A percentile compares a stretch with the other conserved stretches of the same genome.
These are phyloP conservation scores for Wickerhamiella azymoides DNA, from an alignment of 805 yeast species.

Conservation along the genomic window DNA sequence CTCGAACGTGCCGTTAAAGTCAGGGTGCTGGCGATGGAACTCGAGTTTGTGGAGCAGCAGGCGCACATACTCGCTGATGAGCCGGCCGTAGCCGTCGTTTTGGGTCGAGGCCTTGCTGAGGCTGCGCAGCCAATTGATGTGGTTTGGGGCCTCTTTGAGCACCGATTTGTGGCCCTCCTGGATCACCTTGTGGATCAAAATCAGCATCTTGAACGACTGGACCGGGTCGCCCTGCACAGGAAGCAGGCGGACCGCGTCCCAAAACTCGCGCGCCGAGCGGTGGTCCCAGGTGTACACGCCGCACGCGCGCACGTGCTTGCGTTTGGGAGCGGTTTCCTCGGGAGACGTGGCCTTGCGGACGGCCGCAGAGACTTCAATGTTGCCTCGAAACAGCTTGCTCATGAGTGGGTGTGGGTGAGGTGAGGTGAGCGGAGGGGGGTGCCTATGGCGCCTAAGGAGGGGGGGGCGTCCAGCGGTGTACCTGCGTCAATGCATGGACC, in stretches of 20 bases:
- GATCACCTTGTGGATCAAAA: conserved; percentile 77
- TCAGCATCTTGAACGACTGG: conserved; percentile 73
- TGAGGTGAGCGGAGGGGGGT: neutral
- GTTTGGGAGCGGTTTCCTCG: conserved; percentile 85
- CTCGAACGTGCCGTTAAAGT: conserved; percentile 90
- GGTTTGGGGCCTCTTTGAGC: conserved; percentile 63
- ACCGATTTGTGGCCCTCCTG: conserved; percentile 95
- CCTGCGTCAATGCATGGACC: no score
- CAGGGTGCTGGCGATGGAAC: conserved; percentile 74
- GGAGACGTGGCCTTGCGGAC: conserved; percentile 73
- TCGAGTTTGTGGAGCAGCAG: conserved; percentile 59
- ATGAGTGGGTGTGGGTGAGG: conserved; percentile 5
- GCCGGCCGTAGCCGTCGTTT: conserved; percentile 39
- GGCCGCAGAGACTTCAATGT: conserved; percentile 30
- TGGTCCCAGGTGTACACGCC: conserved; percentile 96
- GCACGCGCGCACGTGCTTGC: conserved; percentile 92
- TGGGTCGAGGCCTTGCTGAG: conserved; percentile 39
- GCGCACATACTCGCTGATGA: conserved; percentile 63
- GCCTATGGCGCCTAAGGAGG: neutral
- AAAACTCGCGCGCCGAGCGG: conserved; percentile 66
- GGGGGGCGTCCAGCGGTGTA: neutral
- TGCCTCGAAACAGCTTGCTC: conserved; percentile 23
- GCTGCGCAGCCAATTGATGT: conserved; percentile 63
- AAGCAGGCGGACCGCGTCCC: conserved; percentile 66
- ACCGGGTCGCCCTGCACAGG: conserved; percentile 75